Percentiles rank a stretch among this genome's conserved stretches.
phyloP scores from a whole-genome alignment of 176 grass and related monocot species.

The Musa acuminata region DNA sequence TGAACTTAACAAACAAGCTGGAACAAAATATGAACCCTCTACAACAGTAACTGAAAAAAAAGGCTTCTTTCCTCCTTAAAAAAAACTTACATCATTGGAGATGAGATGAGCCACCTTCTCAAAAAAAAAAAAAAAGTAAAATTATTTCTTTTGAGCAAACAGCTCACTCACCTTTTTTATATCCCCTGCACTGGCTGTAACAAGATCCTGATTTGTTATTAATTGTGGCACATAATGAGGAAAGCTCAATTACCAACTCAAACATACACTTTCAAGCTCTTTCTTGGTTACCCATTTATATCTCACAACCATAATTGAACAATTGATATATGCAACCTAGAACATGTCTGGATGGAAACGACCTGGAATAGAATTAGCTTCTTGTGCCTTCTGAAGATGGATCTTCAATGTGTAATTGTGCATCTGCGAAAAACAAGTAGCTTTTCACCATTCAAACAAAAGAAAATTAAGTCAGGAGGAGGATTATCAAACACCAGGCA shows the following conservation, averaged over 20 bases:
- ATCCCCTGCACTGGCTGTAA: too few species aligned
- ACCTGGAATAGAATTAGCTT: conserved; percentile 8
- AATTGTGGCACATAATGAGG: too few species aligned
- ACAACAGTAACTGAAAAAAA: too few species aligned
- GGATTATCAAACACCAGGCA: too few species aligned
- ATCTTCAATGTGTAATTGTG: conserved; percentile 23
- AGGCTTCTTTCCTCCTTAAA: not conserved
- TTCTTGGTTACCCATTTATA: not conserved
- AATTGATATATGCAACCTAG: not conserved
- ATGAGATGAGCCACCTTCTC: not conserved
- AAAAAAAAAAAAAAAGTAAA: not conserved
- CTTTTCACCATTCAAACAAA: not conserved
- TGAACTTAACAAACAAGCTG: too few species aligned
- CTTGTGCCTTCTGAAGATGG: conserved; percentile 23
- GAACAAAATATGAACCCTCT: too few species aligned
- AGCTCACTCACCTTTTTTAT: not conserved
- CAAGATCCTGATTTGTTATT: too few species aligned
- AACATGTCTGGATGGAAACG: conserved; percentile 23
- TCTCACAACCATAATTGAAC: not conserved
- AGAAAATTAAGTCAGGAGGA: too few species aligned
- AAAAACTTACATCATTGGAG: not conserved
- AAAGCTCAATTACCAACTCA: not conserved
- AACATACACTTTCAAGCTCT: not conserved
- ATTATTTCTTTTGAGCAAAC: not conserved
- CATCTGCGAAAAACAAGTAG: not conserved